A percentile compares a stretch with the other conserved stretches of the same genome.
These are phyloP conservation scores for Citrus glauca DNA, from an alignment of 345 rosid species.

Conservation along the genomic window DNA sequence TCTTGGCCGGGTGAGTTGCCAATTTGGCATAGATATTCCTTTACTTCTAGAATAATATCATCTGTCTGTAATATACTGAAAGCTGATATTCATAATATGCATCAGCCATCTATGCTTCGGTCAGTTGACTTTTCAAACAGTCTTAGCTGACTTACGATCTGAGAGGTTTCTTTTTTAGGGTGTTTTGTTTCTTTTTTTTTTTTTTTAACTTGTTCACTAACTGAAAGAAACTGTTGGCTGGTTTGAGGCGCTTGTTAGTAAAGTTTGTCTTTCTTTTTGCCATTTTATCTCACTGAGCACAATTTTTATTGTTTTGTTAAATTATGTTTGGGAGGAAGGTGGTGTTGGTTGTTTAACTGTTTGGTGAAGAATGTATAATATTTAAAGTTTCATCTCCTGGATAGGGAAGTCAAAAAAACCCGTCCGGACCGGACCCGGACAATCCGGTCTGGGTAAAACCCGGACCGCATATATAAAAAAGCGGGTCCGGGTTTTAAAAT, in stretches of 20 bases:
- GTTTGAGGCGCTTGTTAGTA: background rate
- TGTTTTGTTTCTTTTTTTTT: background rate
- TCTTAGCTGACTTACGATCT: background rate
- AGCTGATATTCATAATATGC: background rate
- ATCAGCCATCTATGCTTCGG: background rate
- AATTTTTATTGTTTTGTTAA: background rate
- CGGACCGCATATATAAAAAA: no score
- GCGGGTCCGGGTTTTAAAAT: no score
- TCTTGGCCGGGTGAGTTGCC: slow-evolving; percentile 72
- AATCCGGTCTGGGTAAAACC: no score
- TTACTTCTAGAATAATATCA: background rate
- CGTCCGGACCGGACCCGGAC: no score
- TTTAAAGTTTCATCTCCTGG: background rate
- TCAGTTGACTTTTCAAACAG: background rate
- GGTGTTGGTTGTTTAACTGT: background rate
- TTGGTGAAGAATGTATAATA: no score
- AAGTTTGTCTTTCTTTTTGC: background rate
- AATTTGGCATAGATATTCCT: background rate
- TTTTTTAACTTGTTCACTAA: background rate
- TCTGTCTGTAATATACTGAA: background rate
- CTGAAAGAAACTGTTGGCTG: background rate
- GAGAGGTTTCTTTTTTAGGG: background rate
- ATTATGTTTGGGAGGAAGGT: background rate
- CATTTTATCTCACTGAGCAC: background rate
- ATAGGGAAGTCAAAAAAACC: no score